These are phyloP conservation scores for Colletotrichum musae DNA, from an alignment of 2,329 filamentous ascomycete genomes.

Conservation along the genomic window DNA sequence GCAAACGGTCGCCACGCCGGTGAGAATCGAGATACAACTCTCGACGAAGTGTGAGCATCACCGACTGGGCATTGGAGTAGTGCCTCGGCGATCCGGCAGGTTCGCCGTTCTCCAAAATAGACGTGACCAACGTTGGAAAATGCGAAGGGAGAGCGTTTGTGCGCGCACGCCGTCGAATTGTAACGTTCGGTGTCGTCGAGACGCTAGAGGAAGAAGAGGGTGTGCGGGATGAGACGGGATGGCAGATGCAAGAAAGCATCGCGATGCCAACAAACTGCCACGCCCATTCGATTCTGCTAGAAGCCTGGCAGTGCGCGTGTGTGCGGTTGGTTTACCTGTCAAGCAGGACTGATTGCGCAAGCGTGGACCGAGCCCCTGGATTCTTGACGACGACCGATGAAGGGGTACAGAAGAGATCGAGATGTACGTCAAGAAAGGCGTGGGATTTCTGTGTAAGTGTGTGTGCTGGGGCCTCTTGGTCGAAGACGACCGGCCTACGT, in stretches of 20 bases:
- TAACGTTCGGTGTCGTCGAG: background rate
- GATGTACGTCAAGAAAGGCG: constrained; percentile 7
- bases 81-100: background rate
- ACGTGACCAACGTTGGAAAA: background rate
- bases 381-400: background rate
- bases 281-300: background rate
- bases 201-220: constrained; percentile 17
- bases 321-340: background rate
- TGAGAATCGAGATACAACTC: too few species aligned
- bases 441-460: background rate
- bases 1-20: too few species aligned
- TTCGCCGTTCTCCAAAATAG: background rate
- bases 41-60: too few species aligned
- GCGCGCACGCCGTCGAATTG: background rate
- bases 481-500: background rate
- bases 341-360: background rate
- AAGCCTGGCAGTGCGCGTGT: background rate
- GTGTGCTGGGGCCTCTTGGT: background rate
- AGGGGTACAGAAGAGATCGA: constrained; percentile 13
- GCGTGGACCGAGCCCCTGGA: constrained; percentile 17
- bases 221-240: constrained; percentile 29
- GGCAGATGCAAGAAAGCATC: constrained; percentile 2
- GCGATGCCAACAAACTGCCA: constrained; percentile 1
- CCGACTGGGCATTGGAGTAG: background rate
- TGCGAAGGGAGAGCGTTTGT: constrained; percentile 14